Conservation (phyloP, 2,329 filamentous ascomycete species). For the Scedosporium minutisporum region DNA sequence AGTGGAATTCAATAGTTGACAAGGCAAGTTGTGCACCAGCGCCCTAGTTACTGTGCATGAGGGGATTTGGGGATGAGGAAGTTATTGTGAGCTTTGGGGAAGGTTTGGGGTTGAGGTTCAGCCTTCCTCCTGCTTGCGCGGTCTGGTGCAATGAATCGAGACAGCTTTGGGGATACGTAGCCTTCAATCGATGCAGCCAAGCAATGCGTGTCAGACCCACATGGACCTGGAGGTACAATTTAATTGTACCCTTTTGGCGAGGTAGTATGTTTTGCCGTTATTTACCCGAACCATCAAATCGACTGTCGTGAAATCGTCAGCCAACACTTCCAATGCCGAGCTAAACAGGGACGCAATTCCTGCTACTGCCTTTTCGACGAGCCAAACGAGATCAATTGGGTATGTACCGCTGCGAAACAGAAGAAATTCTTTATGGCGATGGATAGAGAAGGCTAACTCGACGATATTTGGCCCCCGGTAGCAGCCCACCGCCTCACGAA, state of each 20-base stretch:
- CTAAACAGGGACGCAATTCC: neutral
- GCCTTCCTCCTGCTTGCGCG: conserved; percentile 1
- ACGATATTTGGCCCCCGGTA: neutral
- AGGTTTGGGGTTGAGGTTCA: neutral
- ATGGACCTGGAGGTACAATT: neutral
- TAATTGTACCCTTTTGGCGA: neutral
- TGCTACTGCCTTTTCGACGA: neutral
- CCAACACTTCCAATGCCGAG: conserved; percentile 1
- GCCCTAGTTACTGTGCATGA: conserved; percentile 10
- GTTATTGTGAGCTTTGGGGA: neutral
- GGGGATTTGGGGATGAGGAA: neutral
- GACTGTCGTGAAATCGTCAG: conserved; percentile 1
- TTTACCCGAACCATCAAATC: neutral
- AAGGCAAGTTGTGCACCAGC: conserved; percentile 9
- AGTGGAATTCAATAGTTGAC: neutral
- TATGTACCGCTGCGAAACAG: neutral
- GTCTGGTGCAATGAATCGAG: neutral
- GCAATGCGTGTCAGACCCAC: neutral
- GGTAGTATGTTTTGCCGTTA: neutral
- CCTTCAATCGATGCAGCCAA: conserved; percentile 6
- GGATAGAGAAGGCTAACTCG: neutral
- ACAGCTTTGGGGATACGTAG: conserved; percentile 16
- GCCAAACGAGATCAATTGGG: neutral
- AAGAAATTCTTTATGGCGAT: neutral
- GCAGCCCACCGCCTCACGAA: neutral